These are phyloP conservation scores for Alternaria hordeiaustralica DNA, from an alignment of 2,329 filamentous ascomycete genomes.

Conservation along the genomic window DNA sequence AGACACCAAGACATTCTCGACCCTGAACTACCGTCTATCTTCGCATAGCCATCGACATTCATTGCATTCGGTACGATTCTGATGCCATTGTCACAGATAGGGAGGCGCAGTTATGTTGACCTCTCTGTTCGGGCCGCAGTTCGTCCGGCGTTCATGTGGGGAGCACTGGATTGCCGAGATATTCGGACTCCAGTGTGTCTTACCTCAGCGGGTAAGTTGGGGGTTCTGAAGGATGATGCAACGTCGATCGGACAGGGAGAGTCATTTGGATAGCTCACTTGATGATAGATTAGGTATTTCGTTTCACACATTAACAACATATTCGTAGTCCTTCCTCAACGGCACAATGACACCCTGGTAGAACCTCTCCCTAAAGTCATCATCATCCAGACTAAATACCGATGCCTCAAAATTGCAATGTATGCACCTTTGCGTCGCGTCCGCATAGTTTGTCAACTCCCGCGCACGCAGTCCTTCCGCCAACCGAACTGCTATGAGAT, in stretches of 20 bases:
- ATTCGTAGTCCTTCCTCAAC: not conserved
- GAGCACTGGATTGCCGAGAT: not conserved
- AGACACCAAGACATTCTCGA: not conserved
- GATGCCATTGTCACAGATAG: not conserved
- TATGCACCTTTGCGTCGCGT: not conserved
- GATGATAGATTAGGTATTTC: too few species aligned
- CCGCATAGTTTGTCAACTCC: not conserved
- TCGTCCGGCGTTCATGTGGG: not conserved
- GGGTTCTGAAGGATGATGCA: too few species aligned
- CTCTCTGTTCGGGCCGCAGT: not conserved
- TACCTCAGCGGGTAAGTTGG: not conserved
- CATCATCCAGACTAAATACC: not conserved
- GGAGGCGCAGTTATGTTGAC: not conserved
- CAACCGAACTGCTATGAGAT: not conserved
- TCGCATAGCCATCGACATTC: not conserved
- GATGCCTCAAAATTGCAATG: not conserved
- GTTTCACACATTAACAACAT: too few species aligned
- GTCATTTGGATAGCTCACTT: too few species aligned
- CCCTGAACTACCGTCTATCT: not conserved
- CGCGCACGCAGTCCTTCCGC: not conserved
- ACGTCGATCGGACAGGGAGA: too few species aligned
- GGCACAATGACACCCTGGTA: not conserved
- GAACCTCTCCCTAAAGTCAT: not conserved
- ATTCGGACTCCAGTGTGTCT: not conserved
- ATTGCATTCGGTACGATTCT: not conserved